Conservation (phyloP, 1,284 basidiomycete genomes). For the Retiboletus flavoniger region DNA sequence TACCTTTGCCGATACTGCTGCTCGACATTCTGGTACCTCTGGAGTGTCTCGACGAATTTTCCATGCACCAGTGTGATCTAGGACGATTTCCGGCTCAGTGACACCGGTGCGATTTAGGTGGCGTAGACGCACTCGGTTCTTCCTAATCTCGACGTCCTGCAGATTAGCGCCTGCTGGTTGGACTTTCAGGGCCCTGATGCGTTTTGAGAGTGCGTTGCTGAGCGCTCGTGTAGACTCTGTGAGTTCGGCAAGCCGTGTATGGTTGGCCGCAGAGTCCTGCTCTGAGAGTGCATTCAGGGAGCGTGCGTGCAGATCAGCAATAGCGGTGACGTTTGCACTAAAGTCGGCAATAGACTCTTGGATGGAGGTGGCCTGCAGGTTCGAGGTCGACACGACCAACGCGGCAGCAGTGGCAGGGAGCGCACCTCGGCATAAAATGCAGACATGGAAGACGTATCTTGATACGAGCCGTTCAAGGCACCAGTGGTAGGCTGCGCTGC, state of each 20-base stretch:
- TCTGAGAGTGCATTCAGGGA: constrained; percentile 58
- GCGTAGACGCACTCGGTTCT: constrained; percentile 61
- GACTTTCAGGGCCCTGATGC: constrained; percentile 58
- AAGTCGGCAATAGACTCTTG: constrained; percentile 59
- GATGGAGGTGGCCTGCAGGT: constrained; percentile 48
- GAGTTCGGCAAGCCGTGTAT: constrained; percentile 54
- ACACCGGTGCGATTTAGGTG: constrained; percentile 1
- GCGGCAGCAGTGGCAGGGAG: neutral
- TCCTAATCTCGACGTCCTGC: constrained; percentile 62
- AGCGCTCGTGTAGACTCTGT: constrained; percentile 62
- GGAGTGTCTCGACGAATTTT: constrained; percentile 68
- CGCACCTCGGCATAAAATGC: constrained; percentile 36
- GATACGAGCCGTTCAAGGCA: constrained; percentile 6
- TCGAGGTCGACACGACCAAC: neutral
- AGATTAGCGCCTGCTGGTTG: constrained; percentile 34
- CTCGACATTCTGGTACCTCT: constrained; percentile 82
- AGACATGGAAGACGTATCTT: constrained; percentile 28
- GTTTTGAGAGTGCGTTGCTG: constrained; percentile 61
- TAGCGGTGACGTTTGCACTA: constrained; percentile 54
- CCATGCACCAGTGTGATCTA: constrained; percentile 56
- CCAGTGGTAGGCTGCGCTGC: constrained; percentile 3
- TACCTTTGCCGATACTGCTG: constrained; percentile 82
- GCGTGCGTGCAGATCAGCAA: constrained; percentile 59
- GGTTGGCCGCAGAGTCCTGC: constrained; percentile 43
- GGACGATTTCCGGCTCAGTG: neutral